Conservation (phyloP, 2,329 filamentous ascomycete genomes). For the Ophiocordyceps australis region DNA sequence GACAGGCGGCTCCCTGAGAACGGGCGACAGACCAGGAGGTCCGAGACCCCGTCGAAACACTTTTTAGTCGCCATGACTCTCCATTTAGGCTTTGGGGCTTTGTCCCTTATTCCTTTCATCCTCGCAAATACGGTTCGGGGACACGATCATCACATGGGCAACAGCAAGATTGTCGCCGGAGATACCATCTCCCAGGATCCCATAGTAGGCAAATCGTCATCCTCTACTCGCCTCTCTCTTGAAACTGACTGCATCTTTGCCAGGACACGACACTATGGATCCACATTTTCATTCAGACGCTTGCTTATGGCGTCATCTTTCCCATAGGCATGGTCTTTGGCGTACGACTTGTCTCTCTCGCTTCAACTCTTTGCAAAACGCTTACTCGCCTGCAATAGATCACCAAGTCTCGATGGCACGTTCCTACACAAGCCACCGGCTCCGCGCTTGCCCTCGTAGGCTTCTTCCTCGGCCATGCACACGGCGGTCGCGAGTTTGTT, state of each 20-base stretch:
- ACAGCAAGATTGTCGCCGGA: conserved; percentile 46
- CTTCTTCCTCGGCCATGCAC: conserved; percentile 81
- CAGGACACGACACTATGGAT: conserved; percentile 77
- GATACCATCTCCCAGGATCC: conserved; percentile 53
- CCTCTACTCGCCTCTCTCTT: too few relatives aligned
- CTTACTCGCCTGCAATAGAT: conserved; percentile 34
- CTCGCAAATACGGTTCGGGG: too few relatives aligned
- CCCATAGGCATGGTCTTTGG: conserved; percentile 91
- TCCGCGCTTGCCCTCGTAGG: conserved; percentile 62
- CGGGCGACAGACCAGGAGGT: conserved; percentile 3
- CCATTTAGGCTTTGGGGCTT: conserved; percentile 3
- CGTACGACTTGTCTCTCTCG: too few relatives aligned
- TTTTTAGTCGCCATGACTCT: conserved; percentile 6
- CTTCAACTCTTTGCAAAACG: too few relatives aligned
- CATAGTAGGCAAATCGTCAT: too few relatives aligned
- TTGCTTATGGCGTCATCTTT: conserved; percentile 83
- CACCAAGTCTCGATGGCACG: conserved; percentile 81
- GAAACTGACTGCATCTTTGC: too few relatives aligned
- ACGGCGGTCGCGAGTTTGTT: conserved; percentile 75
- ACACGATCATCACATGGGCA: conserved; percentile 30
- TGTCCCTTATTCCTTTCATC: conserved; percentile 4
- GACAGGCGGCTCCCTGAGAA: too few relatives aligned
- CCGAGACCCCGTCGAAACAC: background rate
- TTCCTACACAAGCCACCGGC: conserved; percentile 65
- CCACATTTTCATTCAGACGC: conserved; percentile 76